Evolutionary conservation across 345 rosid species (phyloP).

Genomic region (Camelina laxa): DNA sequence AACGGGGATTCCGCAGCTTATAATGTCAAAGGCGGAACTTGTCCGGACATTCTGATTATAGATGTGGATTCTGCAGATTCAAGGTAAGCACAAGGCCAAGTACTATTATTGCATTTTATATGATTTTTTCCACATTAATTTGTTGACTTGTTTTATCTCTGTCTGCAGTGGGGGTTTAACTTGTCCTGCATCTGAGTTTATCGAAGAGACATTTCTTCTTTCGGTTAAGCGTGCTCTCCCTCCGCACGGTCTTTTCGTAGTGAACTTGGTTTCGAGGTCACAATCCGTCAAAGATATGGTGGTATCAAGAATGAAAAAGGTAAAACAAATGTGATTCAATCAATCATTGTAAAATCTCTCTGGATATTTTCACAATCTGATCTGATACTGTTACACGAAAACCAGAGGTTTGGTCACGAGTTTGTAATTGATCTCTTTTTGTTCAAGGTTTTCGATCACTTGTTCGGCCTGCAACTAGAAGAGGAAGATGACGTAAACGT

Average conservation of each 20-base stretch:
- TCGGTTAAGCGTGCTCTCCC: constrained; percentile 67
- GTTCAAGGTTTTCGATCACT: constrained; percentile 66
- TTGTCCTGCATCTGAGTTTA: constrained; percentile 88
- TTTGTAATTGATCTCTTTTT: constrained; percentile 5
- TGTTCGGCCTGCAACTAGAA: constrained; percentile 79
- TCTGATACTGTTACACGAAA: not conserved
- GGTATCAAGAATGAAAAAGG: constrained; percentile 78
- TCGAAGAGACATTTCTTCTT: constrained; percentile 76
- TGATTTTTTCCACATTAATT: not conserved
- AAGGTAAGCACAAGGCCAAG: constrained; percentile 52
- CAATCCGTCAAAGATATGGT: constrained; percentile 66
- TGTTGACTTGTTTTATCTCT: constrained; percentile 7
- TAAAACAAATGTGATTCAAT: constrained; percentile 17
- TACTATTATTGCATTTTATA: not conserved
- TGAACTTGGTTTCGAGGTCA: constrained; percentile 92
- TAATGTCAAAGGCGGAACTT: constrained; percentile 33
- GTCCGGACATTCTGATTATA: constrained; percentile 70
- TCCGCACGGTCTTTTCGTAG: constrained; percentile 75
- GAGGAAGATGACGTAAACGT: constrained; percentile 86
- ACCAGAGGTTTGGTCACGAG: not conserved
- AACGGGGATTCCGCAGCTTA: constrained; percentile 38
- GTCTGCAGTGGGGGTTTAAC: constrained; percentile 80
- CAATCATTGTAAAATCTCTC: constrained; percentile 5
- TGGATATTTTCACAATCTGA: constrained; percentile 2
- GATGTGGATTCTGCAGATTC: constrained; percentile 94